Percentiles rank a stretch among this genome's conserved stretches.
Conservation (phyloP, 1,284 basidiomycete genomes). For the Malassezia vespertilionis region DNA sequence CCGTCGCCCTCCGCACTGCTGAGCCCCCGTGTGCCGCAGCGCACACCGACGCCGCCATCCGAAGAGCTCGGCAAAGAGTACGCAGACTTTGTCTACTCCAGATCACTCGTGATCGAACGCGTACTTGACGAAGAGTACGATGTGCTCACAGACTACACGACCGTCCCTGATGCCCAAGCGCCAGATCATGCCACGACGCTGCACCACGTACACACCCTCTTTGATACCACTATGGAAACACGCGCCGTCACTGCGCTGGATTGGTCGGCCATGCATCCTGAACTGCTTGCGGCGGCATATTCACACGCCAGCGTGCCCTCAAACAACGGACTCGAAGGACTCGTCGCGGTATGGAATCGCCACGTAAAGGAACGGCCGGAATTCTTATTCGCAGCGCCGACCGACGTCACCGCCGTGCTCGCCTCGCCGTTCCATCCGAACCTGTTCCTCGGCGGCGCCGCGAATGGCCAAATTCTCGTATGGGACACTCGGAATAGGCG, state of each 20-base stretch:
- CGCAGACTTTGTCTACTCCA: constrained; percentile 80
- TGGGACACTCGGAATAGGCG: constrained; percentile 94
- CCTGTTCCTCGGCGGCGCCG: constrained; percentile 90
- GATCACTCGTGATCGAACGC: constrained; percentile 86
- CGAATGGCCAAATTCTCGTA: constrained; percentile 90
- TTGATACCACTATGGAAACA: constrained; percentile 52
- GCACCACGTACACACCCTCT: constrained; percentile 25
- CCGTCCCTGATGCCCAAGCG: constrained; percentile 51
- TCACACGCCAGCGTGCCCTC: no score
- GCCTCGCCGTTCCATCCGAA: constrained; percentile 98
- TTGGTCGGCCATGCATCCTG: constrained; percentile 80
- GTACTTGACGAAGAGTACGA: constrained; percentile 95
- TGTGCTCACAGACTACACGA: constrained; percentile 87
- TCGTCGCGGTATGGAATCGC: constrained; percentile 94
- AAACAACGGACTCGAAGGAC: constrained; percentile 68
- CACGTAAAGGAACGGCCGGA: no score
- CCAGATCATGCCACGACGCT: constrained; percentile 15
- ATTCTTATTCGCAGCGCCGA: no score
- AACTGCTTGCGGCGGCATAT: no score
- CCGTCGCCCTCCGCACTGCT: constrained; percentile 18
- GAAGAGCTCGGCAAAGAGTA: constrained; percentile 84
- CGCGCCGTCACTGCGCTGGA: constrained; percentile 89
- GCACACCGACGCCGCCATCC: constrained; percentile 35
- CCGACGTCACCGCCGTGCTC: constrained; percentile 86
- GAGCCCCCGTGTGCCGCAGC: not conserved